Evolutionary conservation across 208 protist genomes (phyloP), one percentile per base, ranked within the genome.

Genomic region (Acanthamoeba triangularis): DNA sequence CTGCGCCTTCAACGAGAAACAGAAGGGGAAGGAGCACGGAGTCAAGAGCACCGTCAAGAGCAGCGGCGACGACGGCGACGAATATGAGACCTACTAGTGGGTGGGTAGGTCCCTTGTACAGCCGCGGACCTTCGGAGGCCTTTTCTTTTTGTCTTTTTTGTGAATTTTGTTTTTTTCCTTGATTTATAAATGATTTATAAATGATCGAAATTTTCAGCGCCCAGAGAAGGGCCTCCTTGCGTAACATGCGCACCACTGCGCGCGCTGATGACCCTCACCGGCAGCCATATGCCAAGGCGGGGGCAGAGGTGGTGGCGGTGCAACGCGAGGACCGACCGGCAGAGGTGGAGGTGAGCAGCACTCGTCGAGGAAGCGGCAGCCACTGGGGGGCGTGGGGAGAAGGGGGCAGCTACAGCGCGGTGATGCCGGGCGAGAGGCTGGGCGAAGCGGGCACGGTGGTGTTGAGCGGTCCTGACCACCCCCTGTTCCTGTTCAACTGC

Each of bases 1-100:
- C 28, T 93, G 87, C 23, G 78, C 18, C 65, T 93, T 93, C 87
- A 93, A 93, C 87, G 87, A 93, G 52, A 93, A 93, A 59, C 87
- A 93, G 35, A 93, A 74, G 87, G 16, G 33, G 28, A 93, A 33
- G 87, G 37, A 88, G 30, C 16, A 30, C 80, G 49, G 59, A 0
- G 33, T 76, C 44, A 76, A 93, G 41, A 25, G 4, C 23, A 56
- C 59, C 8, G 35, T 37, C 80, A 88, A 76, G 61, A 6, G 23
- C 20, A 93, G 25, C 85, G n/a, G 41, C 61, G 56, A 69, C 28
- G 87, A 78, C 44, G 87, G 87, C 5, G 87, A 76, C 35, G 87
- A 93, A 93, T 93, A 93, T 44, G n/a, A 93, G 41, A 93, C 30
- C 35, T 93, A 93, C 33, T 93, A 80, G 67, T 16, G 30, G 20